Percentiles rank a stretch among this genome's conserved stretches.
phyloP scores from a whole-genome alignment of 148 eudicot genomes.

The Camellia sinensis region DNA sequence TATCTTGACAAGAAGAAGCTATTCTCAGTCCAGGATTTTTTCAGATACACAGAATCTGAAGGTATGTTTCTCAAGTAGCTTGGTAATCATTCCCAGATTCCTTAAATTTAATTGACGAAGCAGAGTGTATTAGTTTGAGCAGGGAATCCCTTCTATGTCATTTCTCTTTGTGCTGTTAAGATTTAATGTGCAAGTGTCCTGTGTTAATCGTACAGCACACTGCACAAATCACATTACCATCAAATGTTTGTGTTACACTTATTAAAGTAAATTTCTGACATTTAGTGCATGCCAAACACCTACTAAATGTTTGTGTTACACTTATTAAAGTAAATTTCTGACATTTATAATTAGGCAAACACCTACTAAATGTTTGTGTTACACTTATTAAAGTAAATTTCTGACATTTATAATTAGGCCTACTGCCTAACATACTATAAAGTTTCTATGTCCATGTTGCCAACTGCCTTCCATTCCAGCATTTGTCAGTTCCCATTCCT shows the following conservation, averaged over 20 bases:
- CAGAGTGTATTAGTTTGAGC: background rate
- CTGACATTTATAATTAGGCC: background rate
- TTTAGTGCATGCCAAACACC: too few species aligned
- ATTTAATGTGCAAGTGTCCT: background rate
- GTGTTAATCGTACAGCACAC: background rate
- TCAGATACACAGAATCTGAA: slow-evolving; percentile 96
- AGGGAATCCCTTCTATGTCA: background rate
- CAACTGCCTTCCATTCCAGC: background rate
- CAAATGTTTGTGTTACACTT: background rate
- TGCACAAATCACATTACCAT: background rate
- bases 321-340: background rate
- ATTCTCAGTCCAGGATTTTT: slow-evolving; percentile 94
- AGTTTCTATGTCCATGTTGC: background rate
- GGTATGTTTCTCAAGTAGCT: slow-evolving; percentile 40
- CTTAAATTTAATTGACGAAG: background rate
- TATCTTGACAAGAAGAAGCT: slow-evolving; percentile 95
- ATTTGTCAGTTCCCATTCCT: background rate
- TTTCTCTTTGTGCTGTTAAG: background rate
- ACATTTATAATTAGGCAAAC: background rate
- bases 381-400: background rate
- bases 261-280: background rate
- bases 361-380: background rate
- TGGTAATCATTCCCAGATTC: background rate
- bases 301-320: background rate
- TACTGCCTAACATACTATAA: background rate